Evolutionary conservation across 306 rosid genomes (phyloP).

Genomic region (Ammopiptanthus mongolicus): DNA sequence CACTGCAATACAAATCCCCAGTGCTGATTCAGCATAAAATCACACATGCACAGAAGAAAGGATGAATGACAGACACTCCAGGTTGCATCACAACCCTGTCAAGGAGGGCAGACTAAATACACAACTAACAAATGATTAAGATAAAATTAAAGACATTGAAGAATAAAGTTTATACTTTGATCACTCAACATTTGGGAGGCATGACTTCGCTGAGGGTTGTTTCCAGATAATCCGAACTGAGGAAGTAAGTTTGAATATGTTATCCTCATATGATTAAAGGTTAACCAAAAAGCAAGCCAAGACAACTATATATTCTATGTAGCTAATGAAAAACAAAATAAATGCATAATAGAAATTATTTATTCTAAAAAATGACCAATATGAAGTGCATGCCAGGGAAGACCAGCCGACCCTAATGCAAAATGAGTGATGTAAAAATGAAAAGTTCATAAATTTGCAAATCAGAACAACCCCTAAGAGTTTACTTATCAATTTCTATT

Average conservation of each 20-base stretch:
- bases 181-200: conserved; percentile 76
- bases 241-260: conserved; percentile 15
- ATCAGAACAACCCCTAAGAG: background rate
- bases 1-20: conserved; percentile 50
- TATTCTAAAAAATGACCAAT: background rate
- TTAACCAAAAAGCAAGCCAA: background rate
- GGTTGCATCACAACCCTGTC: conserved; percentile 8
- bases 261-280: conserved; percentile 2
- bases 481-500: background rate
- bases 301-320: background rate
- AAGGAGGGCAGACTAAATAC: background rate
- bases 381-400: background rate
- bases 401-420: background rate
- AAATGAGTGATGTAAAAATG: background rate
- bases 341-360: background rate
- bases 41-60: background rate
- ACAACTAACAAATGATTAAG: background rate
- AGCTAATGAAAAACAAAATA: background rate
- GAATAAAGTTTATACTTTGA: conserved; percentile 57
- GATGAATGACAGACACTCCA: background rate
- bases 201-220: conserved; percentile 80
- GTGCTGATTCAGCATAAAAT: conserved; percentile 9
- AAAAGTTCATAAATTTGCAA: background rate
- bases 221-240: conserved; percentile 67
- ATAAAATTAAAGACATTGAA: background rate